Evolutionary conservation across 495 filamentous ascomycete genomes (phyloP), one percentile per base, ranked within the genome.

Genomic region (Pyrenopolyporus hunteri): DNA sequence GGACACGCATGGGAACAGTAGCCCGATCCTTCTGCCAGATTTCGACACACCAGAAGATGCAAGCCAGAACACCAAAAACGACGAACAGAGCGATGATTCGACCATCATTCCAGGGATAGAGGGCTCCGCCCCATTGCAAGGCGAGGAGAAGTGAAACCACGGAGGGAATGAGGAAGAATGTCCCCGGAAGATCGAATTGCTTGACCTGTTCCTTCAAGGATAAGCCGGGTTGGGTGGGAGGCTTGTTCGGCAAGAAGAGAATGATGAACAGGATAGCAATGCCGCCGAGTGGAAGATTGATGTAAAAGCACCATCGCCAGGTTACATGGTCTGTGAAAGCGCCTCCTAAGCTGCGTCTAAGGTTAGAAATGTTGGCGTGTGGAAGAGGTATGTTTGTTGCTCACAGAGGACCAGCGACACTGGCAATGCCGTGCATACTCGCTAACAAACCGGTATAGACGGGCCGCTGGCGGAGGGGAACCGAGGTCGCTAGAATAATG

Each of bases 41-140:
- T n/a, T 58, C 35, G 14, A 58, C 29, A 2, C 25, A 26, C 55
- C 55, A 58, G 19, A 58, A 58, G 19, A 49, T 10, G 13, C 74
- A 72, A 45, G 71, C 73, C n/a, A 95, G 75, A 3, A 95, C 69
- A 9, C 77, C 87, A 52, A 87, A 89, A n/a, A 90, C 64, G 6
- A 89, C 78, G 33, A 94, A 85, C 2, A 95, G 77, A 8, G 45
- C 81, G 46, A 93, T 88, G 61, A 93, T 85, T 10, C 86, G 84
- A 45, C 78, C 83, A 59, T 78, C 80, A 42, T 57, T 67, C 91
- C 91, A 95, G 0, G 73, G 57, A 57, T 93, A 91, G 22, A 74
- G 81, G 0, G 80, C 81, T 2, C 91, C 92, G 37, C 91, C 92
- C 92, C 92, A 96, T 70, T 94, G 90, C 14, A 97, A 77, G 0